A percentile compares a stretch with the other conserved stretches of the same genome.
Evolutionary conservation across 2,329 filamentous ascomycete genomes (phyloP).

Genomic region (Dactylonectria estremocensis): DNA sequence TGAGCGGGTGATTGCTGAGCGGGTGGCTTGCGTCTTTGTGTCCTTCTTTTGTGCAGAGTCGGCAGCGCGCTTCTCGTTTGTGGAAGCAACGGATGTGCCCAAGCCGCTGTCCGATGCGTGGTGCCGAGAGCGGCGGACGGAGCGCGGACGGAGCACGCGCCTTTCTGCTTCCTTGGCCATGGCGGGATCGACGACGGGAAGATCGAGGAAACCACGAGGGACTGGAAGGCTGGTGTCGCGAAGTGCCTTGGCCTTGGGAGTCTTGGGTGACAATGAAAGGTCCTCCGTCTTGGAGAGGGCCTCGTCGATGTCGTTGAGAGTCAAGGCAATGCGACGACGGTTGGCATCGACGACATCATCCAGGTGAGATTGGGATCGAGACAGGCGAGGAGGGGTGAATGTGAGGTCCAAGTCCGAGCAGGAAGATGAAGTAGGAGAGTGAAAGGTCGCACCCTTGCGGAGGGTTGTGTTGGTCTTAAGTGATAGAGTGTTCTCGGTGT

Average conservation of each 20-base stretch:
- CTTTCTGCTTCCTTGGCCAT: conserved; percentile 64
- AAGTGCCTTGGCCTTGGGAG: conserved; percentile 54
- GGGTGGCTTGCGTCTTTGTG: conserved; percentile 62
- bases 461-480: conserved; percentile 63
- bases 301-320: conserved; percentile 77
- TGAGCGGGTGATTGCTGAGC: conserved; percentile 69
- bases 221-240: conserved; percentile 72
- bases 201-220: conserved; percentile 71
- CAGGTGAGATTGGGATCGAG: conserved; percentile 78
- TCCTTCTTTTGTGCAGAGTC: conserved; percentile 59
- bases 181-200: conserved; percentile 66
- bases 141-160: conserved; percentile 68
- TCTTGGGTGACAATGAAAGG: conserved; percentile 57
- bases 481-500: conserved; percentile 52
- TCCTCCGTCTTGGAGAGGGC: conserved; percentile 65
- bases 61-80: conserved; percentile 64
- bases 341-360: conserved; percentile 81
- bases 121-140: conserved; percentile 71
- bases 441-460: conserved; percentile 80
- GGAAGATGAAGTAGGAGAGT: conserved; percentile 66
- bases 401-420: conserved; percentile 55
- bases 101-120: conserved; percentile 91
- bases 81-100: conserved; percentile 83
- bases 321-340: conserved; percentile 77
- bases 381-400: conserved; percentile 69